A percentile compares a stretch with the other conserved stretches of the same genome.
Conservation (phyloP, 257 asterid genomes). For the Solanum lycopersicoides region DNA sequence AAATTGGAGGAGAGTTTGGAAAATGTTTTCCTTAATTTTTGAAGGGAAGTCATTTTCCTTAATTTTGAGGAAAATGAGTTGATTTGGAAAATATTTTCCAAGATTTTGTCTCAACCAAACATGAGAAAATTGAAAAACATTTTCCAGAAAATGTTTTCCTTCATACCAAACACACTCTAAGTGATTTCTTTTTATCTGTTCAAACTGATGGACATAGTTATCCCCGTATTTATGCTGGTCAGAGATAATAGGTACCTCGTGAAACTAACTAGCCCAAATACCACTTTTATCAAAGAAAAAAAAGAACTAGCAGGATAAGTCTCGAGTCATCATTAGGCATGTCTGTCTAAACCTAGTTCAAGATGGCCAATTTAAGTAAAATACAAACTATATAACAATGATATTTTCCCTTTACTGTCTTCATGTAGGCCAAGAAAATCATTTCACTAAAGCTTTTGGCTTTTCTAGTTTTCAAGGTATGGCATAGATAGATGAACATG, state of each 20-base stretch:
- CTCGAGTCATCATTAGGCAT: background rate
- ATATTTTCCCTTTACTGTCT: background rate
- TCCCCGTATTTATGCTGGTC: background rate
- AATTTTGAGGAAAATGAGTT: too few species aligned
- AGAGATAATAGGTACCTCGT: background rate
- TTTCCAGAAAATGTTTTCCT: too few species aligned
- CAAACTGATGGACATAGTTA: background rate
- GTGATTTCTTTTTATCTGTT: background rate
- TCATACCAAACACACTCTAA: too few species aligned
- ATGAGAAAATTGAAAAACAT: too few species aligned
- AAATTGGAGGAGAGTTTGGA: too few species aligned
- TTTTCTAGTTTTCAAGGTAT: background rate
- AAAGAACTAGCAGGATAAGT: background rate
- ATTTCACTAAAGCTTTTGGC: background rate
- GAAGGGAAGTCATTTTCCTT: too few species aligned
- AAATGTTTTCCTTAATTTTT: too few species aligned
- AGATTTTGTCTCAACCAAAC: too few species aligned
- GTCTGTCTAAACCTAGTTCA: background rate
- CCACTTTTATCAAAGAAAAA: background rate
- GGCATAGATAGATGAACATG: background rate
- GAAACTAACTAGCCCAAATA: background rate
- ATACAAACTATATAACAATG: background rate
- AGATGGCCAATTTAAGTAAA: background rate
- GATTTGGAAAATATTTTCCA: too few species aligned
- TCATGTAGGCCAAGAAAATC: background rate